These are phyloP conservation scores for Penicillium dipodomyicola DNA, from an alignment of 495 filamentous ascomycete species.

Conservation along the genomic window DNA sequence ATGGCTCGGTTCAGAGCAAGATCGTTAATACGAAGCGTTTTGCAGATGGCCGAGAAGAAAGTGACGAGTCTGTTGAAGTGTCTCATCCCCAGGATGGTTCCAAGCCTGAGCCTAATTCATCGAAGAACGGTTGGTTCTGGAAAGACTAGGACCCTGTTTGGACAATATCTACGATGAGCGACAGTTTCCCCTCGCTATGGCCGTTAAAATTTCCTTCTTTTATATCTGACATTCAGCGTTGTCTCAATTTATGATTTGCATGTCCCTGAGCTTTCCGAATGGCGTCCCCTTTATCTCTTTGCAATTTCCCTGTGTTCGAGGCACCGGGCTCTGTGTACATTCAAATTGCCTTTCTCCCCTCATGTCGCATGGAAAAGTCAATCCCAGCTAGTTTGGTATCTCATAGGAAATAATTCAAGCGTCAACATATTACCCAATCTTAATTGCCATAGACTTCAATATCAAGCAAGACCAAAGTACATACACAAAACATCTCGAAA, in stretches of 20 bases:
- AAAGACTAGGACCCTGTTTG: conserved; percentile 22
- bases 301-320: not conserved
- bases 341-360: not conserved
- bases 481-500: not conserved
- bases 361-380: not conserved
- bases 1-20: conserved; percentile 61
- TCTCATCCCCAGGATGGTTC: conserved; percentile 19
- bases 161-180: not conserved
- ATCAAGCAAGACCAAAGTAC: not conserved
- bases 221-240: not conserved
- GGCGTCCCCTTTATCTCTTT: not conserved
- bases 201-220: not conserved
- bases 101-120: conserved; percentile 15
- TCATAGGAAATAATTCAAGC: not conserved
- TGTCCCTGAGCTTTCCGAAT: not conserved
- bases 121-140: conserved; percentile 46
- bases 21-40: conserved; percentile 60
- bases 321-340: not conserved
- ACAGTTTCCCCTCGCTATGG: not conserved
- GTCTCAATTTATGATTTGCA: not conserved
- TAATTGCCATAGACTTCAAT: not conserved
- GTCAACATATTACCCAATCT: not conserved
- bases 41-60: conserved; percentile 62
- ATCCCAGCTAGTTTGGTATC: not conserved
- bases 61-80: conserved; percentile 44